Evolutionary conservation across 805 yeast species (phyloP).

Genomic region (Millerozyma acaciae): DNA sequence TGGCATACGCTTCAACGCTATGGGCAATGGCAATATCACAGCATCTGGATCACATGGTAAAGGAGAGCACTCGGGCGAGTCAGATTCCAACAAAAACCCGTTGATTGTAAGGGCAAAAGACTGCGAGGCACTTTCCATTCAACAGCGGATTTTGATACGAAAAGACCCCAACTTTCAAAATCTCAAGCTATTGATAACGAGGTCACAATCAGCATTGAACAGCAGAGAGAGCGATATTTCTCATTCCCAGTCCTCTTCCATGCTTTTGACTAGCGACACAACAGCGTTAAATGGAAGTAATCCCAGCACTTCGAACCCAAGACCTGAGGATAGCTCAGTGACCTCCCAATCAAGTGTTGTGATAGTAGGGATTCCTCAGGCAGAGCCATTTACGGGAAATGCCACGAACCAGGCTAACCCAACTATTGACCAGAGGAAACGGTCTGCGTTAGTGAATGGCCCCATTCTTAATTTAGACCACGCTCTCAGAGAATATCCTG

Average conservation of each 20-base stretch:
- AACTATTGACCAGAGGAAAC: conserved; percentile 67
- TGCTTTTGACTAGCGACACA: conserved; percentile 21
- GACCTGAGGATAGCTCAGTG: conserved; percentile 21
- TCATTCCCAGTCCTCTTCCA: conserved; percentile 33
- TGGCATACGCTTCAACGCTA: conserved; percentile 34
- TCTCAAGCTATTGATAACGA: conserved; percentile 31
- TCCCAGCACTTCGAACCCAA: conserved; percentile 7
- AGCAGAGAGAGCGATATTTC: conserved; percentile 15
- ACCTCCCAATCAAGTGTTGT: conserved; percentile 29
- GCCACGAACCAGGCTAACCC: conserved; percentile 39
- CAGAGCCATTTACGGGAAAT: conserved; percentile 28
- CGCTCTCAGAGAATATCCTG: conserved; percentile 43
- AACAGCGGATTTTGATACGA: conserved; percentile 29
- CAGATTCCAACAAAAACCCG: conserved; percentile 6
- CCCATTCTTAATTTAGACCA: conserved; percentile 83
- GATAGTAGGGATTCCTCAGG: conserved; percentile 39
- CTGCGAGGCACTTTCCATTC: conserved; percentile 30
- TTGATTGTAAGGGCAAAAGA: conserved; percentile 25
- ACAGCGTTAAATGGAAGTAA: conserved; percentile 2
- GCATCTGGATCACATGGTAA: conserved; percentile 1
- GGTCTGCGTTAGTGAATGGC: conserved; percentile 72
- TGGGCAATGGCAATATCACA: conserved; percentile 7
- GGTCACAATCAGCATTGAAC: conserved; percentile 23
- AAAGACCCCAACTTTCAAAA: conserved; percentile 28
- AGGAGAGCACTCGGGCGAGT: conserved; percentile 1